Percentiles rank a stretch among this genome's conserved stretches.
phyloP scores from a whole-genome alignment of 2,329 filamentous ascomycete genomes.

The Aspergillus costaricaensis region DNA sequence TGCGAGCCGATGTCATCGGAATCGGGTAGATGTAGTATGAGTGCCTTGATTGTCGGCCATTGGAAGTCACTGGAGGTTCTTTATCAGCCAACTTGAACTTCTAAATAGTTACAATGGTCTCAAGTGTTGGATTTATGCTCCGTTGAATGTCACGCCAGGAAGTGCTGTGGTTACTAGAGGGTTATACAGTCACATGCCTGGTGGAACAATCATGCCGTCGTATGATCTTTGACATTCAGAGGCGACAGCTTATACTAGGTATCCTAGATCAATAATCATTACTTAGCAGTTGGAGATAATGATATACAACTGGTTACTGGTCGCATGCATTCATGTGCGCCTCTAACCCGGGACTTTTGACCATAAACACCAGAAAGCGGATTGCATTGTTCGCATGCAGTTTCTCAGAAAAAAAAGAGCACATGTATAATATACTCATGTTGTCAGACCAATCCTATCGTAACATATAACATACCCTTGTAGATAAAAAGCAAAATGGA shows the following conservation, averaged over 20 bases:
- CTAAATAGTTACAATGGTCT: background rate
- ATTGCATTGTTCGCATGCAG: too few relatives aligned
- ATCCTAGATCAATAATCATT: too few relatives aligned
- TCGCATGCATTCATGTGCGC: background rate
- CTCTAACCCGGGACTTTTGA: background rate
- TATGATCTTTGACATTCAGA: background rate
- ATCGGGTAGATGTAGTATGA: background rate
- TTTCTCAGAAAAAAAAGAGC: too few relatives aligned
- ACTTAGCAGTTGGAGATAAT: too few relatives aligned
- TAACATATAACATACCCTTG: too few relatives aligned
- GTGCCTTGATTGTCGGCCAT: background rate
- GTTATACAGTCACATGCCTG: background rate
- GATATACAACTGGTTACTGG: background rate
- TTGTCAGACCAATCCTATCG: too few relatives aligned
- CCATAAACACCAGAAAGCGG: too few relatives aligned
- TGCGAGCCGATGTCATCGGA: slow-evolving; percentile 13
- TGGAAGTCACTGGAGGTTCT: too few relatives aligned
- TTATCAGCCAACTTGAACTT: too few relatives aligned
- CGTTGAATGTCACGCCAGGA: background rate
- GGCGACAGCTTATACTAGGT: background rate
- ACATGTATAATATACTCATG: too few relatives aligned
- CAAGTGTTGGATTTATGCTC: background rate
- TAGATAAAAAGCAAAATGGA: too few relatives aligned
- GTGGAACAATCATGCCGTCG: background rate
- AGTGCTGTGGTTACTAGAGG: background rate